Evolutionary conservation across 495 filamentous ascomycete genomes (phyloP).

Genomic region (Penicillium diatomitis): DNA sequence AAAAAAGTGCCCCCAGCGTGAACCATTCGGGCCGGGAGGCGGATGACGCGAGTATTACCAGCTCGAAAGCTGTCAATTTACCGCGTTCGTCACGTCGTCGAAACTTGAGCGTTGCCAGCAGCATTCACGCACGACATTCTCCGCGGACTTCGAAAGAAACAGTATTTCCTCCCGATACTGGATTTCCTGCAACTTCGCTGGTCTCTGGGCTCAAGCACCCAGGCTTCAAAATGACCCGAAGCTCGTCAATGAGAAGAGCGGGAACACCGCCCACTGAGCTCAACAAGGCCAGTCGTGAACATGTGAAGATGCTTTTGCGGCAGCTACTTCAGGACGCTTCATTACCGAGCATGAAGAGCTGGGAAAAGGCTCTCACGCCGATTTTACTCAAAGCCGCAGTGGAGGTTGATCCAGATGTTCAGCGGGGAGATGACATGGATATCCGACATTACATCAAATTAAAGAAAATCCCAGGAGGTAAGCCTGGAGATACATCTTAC

Average conservation of each 20-base stretch:
- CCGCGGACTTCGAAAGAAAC: constrained; percentile 47
- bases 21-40: constrained; percentile 52
- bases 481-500: constrained; percentile 84
- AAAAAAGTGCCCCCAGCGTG: constrained; percentile 56
- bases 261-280: constrained; percentile 69
- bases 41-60: constrained; percentile 50
- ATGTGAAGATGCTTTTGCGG: constrained; percentile 73
- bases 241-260: constrained; percentile 74
- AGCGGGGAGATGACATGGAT: constrained; percentile 86
- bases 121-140: constrained; percentile 56
- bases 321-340: constrained; percentile 72
- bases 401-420: constrained; percentile 87
- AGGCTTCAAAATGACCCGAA: constrained; percentile 59
- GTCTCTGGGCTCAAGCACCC: constrained; percentile 17
- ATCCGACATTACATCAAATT: constrained; percentile 98
- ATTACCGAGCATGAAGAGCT: constrained; percentile 62
- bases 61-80: constrained; percentile 46
- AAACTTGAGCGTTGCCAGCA: constrained; percentile 71
- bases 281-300: constrained; percentile 76
- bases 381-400: constrained; percentile 87
- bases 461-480: constrained; percentile 88
- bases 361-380: constrained; percentile 88
- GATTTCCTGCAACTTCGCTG: constrained; percentile 10
- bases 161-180: constrained; percentile 25
- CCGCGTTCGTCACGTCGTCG: constrained; percentile 51